A percentile compares a stretch with the other conserved stretches of the same genome.
Evolutionary conservation across 768 basidiomycete species (phyloP).

Genomic region (Pulveroboletus sp.): DNA sequence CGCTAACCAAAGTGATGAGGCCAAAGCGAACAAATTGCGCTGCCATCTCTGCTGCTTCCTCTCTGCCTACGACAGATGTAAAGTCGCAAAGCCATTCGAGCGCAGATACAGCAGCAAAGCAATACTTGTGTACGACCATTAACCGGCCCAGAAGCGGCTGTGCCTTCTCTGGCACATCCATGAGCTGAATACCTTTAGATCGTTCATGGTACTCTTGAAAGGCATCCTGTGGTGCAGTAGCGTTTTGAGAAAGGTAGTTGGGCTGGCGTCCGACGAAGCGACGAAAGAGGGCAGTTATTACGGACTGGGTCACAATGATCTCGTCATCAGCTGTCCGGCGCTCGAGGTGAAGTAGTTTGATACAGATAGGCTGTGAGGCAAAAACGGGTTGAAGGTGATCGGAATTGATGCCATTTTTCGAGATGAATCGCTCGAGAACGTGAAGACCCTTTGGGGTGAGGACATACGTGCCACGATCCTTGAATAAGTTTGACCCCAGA

Average conservation of each 20-base stretch:
- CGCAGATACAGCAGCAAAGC: constrained; percentile 82
- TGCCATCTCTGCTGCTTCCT: constrained; percentile 96
- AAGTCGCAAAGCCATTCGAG: constrained; percentile 98
- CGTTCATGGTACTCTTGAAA: constrained; percentile 76
- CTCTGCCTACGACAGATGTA: constrained; percentile 90
- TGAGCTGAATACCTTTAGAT: constrained; percentile 65
- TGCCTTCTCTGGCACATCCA: constrained; percentile 66
- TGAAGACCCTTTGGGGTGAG: constrained; percentile 98
- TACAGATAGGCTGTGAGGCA: constrained; percentile 88
- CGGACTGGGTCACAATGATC: constrained; percentile 90
- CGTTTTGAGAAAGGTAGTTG: constrained; percentile 58
- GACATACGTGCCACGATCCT: constrained; percentile 94
- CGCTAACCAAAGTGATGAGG: constrained; percentile 81
- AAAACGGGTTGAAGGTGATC: constrained; percentile 91
- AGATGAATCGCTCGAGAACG: constrained; percentile 98
- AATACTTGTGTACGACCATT: constrained; percentile 52
- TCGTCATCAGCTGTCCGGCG: constrained; percentile 91
- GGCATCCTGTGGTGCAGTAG: constrained; percentile 48
- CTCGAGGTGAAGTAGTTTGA: constrained; percentile 96
- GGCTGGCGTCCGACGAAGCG: constrained; percentile 89
- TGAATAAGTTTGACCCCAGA: constrained; percentile 84
- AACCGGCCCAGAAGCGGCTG: constrained; percentile 48
- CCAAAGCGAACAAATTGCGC: constrained; percentile 97
- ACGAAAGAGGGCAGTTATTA: constrained; percentile 91
- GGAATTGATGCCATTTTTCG: constrained; percentile 96